A percentile compares a stretch with the other conserved stretches of the same genome.
Conservation (phyloP, 768 basidiomycete genomes). For the Lactarius sp. region DNA sequence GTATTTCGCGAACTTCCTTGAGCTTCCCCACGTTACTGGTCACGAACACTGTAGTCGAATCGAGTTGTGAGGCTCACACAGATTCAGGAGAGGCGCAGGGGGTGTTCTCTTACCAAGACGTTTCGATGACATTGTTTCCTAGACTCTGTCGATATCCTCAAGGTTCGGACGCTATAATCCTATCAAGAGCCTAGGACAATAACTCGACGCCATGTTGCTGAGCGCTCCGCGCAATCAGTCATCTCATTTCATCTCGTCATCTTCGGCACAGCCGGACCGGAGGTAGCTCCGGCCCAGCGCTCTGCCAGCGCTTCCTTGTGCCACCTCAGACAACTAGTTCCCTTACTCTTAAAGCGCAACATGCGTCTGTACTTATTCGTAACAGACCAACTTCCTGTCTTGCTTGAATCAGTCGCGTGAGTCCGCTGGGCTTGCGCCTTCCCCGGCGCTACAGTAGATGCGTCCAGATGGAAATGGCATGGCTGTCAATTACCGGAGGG, state of each 20-base stretch:
- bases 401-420: background rate
- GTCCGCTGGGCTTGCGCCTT: background rate
- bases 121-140: background rate
- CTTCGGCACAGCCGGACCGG: no score
- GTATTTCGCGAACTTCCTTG: constrained; percentile 79
- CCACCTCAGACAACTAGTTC: no score
- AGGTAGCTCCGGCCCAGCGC: no score
- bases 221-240: background rate
- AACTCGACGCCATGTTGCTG: background rate
- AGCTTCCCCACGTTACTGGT: constrained; percentile 95
- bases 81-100: background rate
- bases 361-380: background rate
- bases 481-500: no score
- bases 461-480: no score
- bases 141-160: background rate
- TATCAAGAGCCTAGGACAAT: background rate
- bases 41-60: constrained; percentile 64
- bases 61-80: background rate
- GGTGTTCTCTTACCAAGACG: constrained; percentile 8
- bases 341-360: no score
- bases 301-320: no score
- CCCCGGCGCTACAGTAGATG: no score
- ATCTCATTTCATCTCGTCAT: no score
- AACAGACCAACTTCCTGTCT: background rate
- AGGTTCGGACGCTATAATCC: background rate